Percentiles rank a stretch among this genome's conserved stretches.
Conservation (phyloP, 148 eudicot genomes). For the Cornus florida region DNA sequence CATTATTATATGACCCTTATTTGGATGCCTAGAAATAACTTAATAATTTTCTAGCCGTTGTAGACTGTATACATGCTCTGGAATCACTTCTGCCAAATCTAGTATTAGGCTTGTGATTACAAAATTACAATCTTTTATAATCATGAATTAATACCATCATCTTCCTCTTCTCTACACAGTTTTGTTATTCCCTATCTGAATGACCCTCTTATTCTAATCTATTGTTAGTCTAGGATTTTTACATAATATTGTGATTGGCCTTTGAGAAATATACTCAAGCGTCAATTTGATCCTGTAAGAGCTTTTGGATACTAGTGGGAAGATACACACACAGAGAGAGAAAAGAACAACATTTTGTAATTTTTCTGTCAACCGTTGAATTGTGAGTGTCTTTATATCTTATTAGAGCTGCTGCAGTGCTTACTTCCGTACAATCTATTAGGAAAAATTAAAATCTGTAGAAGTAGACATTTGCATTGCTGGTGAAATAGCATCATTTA, state of each 20-base stretch:
- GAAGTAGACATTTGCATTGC: not conserved
- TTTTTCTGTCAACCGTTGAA: not conserved
- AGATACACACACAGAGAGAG: not conserved
- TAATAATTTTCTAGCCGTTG: not conserved
- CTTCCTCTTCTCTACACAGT: too few relatives aligned
- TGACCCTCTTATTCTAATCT: not conserved
- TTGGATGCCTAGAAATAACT: not conserved
- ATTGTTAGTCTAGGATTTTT: not conserved
- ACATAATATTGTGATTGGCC: not conserved
- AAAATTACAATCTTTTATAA: too few relatives aligned
- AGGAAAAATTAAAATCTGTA: too few relatives aligned
- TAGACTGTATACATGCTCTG: not conserved
- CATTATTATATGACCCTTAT: not conserved
- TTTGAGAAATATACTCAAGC: not conserved
- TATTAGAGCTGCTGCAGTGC: too few relatives aligned
- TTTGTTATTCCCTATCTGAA: too few relatives aligned
- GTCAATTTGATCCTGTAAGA: too few relatives aligned
- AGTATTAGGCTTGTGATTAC: too few relatives aligned
- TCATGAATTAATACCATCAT: too few relatives aligned
- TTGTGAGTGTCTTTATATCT: not conserved
- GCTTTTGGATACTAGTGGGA: not conserved
- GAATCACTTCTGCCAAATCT: not conserved
- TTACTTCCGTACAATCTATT: too few relatives aligned
- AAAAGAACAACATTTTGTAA: not conserved
- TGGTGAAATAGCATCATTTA: not conserved